Evolutionary conservation across 257 asterid species (phyloP), one percentile per base, ranked within the genome.

Genomic region (Scutellaria galericulata): DNA sequence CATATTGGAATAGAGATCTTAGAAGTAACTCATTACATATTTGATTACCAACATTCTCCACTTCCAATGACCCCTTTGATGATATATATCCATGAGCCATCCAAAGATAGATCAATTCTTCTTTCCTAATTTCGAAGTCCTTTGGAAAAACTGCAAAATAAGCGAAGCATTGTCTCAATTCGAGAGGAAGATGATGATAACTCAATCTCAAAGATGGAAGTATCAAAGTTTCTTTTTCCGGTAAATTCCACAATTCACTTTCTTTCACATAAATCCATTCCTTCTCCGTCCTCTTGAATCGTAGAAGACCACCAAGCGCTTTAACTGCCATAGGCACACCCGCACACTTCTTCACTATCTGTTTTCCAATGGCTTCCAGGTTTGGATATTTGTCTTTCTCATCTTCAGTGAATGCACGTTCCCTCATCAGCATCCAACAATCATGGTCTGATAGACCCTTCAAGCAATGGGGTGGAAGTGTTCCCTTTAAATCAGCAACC

Each of bases 61-160:
- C 53, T 47, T 47, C 77, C 4, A 13, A 9, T 27, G 18, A 45
- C 56, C 68, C 74, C 4, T 31, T 58, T 9, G 82, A 51, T 58
- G 70, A 77, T 56, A 81, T 70, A 64, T 64, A 77, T 3, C 82
- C 82, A 22, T 74, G 78, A 44, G 81, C 71, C 41, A 81, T 78
- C 85, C 85, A 81, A 0, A 22, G 50, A 45, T 11, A 9, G 22
- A 81, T 63, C 56, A 78, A 7, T 24, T 70, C 58, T 24, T 72
- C 59, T 60, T 62, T 71, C 0, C 3, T 2, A 35, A 82, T 48
- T 12, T 0, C 0, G 8, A 24, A 20, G 22, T 72, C 77, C 62
- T 78, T 82, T 0, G 71, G 77, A 35, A 75, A 82, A 11, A 79
- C 52, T 7, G 83, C 69, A 68, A 75, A 82, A 53, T 82, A 82